A percentile compares a stretch with the other conserved stretches of the same genome.
Conservation (phyloP, 2,329 filamentous ascomycete species). For the Talaromyces sp. region DNA sequence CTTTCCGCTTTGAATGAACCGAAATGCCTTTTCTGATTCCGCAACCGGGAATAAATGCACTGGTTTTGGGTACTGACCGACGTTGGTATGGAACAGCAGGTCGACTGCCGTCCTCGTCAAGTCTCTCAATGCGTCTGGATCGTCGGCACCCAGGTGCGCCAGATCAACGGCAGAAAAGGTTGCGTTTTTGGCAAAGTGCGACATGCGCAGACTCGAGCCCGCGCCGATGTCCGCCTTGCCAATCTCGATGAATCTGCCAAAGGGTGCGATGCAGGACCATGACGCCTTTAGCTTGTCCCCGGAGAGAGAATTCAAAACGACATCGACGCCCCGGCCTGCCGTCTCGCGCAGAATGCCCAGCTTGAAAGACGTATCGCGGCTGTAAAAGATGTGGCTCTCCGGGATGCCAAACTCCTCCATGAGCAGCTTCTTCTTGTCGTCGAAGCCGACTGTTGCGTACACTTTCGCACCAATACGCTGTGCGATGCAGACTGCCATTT, state of each 20-base stretch:
- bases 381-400: conserved; percentile 14
- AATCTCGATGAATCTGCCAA: conserved; percentile 12
- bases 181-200: conserved; percentile 9
- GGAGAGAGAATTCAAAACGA: conserved; percentile 12
- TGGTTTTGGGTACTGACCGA: neutral
- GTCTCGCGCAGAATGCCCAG: conserved; percentile 13
- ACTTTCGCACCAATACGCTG: conserved; percentile 14
- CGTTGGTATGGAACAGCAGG: neutral
- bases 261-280: conserved; percentile 11
- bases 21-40: conserved; percentile 12
- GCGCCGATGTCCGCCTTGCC: conserved; percentile 9
- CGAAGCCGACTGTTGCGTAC: conserved; percentile 15
- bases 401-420: conserved; percentile 14
- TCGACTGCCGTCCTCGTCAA: conserved; percentile 10
- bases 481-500: conserved; percentile 16
- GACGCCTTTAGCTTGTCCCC: conserved; percentile 7
- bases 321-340: conserved; percentile 12
- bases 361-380: conserved; percentile 13
- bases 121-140: conserved; percentile 7
- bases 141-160: conserved; percentile 2
- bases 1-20: conserved; percentile 11
- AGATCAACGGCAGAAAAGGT: conserved; percentile 11
- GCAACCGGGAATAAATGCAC: conserved; percentile 3
- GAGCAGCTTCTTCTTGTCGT: conserved; percentile 15
- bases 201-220: conserved; percentile 3